Conservation (phyloP, 2,329 filamentous ascomycete genomes). For the Aureobasidium zeae region DNA sequence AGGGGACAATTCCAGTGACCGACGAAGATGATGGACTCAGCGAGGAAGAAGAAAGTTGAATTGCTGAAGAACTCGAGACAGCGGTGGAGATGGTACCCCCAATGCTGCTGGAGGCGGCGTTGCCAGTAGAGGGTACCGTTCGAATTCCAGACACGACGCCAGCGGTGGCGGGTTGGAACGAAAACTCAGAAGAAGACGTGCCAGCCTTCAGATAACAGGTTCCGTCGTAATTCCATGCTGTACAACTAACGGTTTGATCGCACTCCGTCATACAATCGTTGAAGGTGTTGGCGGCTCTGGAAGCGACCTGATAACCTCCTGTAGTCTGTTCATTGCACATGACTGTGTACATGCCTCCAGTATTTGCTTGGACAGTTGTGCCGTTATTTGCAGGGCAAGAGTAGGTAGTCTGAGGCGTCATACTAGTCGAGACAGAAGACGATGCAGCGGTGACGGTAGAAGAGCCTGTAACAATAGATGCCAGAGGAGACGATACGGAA, state of each 20-base stretch:
- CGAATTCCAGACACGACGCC: constrained; percentile 2
- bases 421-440: background rate
- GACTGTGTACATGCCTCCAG: background rate
- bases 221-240: background rate
- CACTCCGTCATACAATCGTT: background rate
- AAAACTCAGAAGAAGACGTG: background rate
- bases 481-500: background rate
- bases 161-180: constrained; percentile 1
- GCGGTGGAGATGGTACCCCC: background rate
- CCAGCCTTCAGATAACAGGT: background rate
- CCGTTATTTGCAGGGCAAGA: background rate
- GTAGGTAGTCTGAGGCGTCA: background rate
- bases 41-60: background rate
- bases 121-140: background rate
- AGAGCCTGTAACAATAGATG: background rate
- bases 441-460: background rate
- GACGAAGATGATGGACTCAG: background rate
- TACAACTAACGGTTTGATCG: constrained; percentile 1
- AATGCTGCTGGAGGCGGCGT: background rate
- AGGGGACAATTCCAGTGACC: too few relatives aligned
- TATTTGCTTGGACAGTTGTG: background rate
- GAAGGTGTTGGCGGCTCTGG: background rate
- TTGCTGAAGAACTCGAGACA: background rate
- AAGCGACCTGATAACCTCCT: background rate
- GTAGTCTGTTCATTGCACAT: background rate